Evolutionary conservation across 495 filamentous ascomycete genomes (phyloP).

Genomic region (Penicillium turbatum): DNA sequence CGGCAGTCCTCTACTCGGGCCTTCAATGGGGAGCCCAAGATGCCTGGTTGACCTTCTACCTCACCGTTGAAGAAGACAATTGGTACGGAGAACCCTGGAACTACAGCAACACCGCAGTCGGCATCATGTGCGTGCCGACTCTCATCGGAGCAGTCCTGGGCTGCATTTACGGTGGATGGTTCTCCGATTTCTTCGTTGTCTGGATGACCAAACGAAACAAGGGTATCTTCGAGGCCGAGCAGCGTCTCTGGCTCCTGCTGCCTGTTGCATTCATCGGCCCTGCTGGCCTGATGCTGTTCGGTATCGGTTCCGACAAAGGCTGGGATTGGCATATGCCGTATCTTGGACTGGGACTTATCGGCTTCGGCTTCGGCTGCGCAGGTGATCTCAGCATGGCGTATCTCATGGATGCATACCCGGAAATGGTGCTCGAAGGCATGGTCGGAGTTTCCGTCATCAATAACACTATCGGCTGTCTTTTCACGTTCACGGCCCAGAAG

Average conservation of each 20-base stretch:
- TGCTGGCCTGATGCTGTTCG: constrained; percentile 32
- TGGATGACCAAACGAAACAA: constrained; percentile 29
- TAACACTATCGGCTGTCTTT: constrained; percentile 33
- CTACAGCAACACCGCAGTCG: constrained; percentile 30
- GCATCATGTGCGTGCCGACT: constrained; percentile 34
- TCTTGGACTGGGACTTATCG: constrained; percentile 30
- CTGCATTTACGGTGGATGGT: constrained; percentile 35
- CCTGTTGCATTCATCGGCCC: constrained; percentile 27
- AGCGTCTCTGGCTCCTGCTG: constrained; percentile 34
- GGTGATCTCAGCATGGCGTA: constrained; percentile 34
- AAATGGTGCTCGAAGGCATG: constrained; percentile 35
- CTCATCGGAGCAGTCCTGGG: constrained; percentile 32
- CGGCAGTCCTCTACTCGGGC: constrained; percentile 30
- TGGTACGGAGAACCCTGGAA: constrained; percentile 29
- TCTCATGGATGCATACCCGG: constrained; percentile 31
- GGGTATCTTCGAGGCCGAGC: constrained; percentile 32
- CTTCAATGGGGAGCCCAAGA: constrained; percentile 38
- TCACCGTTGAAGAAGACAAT: constrained; percentile 34
- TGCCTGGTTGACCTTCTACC: constrained; percentile 38
- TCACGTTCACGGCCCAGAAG: constrained; percentile 26
- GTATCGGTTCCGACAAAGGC: constrained; percentile 27
- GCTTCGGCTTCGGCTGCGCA: constrained; percentile 35
- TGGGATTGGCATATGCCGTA: constrained; percentile 26
- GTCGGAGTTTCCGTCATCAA: constrained; percentile 35
- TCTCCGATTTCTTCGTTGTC: constrained; percentile 31